phyloP scores from a whole-genome alignment of 768 basidiomycete species.

The Lactifluus rugatus region DNA sequence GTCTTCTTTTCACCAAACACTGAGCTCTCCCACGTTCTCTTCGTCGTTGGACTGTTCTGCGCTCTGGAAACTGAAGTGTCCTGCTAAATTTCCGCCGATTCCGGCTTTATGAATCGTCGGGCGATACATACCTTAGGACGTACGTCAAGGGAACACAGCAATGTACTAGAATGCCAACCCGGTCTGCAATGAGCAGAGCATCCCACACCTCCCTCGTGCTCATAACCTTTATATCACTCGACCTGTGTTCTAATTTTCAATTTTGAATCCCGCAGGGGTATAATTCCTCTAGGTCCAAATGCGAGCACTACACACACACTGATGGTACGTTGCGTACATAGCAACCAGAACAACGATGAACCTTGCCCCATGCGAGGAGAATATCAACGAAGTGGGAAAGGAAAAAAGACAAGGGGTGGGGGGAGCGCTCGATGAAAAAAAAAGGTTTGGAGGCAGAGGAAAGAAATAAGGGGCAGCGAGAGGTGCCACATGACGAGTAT shows the following conservation, averaged over 20 bases:
- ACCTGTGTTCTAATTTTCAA: neutral
- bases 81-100: no score
- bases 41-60: neutral
- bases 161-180: no score
- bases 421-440: neutral
- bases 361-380: neutral
- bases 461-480: neutral
- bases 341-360: neutral
- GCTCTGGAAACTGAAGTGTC: neutral
- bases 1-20: no score
- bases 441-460: neutral
- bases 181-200: no score
- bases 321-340: neutral
- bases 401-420: no score
- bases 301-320: slow-evolving; percentile 2
- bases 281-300: slow-evolving; percentile 9
- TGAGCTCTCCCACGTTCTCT: neutral
- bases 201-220: no score
- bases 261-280: neutral
- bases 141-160: no score
- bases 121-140: no score
- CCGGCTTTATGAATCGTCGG: no score
- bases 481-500: neutral
- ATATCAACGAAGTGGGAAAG: neutral
- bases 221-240: no score